These are phyloP conservation scores for Uronychia binucleata DNA, from an alignment of 73 alveolate genomes.

Conservation along the genomic window DNA sequence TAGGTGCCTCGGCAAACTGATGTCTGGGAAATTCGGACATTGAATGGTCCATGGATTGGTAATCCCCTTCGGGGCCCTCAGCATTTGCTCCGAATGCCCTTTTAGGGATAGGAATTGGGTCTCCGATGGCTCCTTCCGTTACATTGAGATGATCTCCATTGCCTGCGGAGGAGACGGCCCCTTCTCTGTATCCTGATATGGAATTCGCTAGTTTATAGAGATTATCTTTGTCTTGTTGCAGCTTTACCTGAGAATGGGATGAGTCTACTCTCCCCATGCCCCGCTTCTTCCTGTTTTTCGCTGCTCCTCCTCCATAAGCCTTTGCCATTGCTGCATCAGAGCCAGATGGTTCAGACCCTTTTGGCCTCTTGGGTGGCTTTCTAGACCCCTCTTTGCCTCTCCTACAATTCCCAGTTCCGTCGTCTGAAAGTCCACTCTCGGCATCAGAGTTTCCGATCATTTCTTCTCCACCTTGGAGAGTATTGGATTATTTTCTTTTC, in stretches of 20 bases:
- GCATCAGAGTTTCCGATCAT: neutral
- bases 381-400: too few relatives aligned
- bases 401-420: conserved; percentile 33
- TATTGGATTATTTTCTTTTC: neutral
- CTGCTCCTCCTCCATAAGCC: conserved; percentile 32
- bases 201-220: conserved; percentile 15
- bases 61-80: neutral
- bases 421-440: neutral
- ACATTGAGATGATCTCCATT: neutral
- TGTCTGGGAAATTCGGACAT: neutral
- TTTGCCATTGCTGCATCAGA: conserved; percentile 31
- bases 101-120: neutral
- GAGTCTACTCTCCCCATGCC: neutral
- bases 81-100: neutral
- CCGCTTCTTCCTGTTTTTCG: neutral
- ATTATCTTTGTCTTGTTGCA: neutral
- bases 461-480: neutral
- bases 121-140: neutral
- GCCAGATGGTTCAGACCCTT: conserved; percentile 17
- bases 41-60: neutral
- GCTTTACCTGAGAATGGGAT: neutral
- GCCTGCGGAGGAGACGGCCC: neutral
- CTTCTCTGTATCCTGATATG: neutral
- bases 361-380: neutral
- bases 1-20: neutral